Base-by-base conservation (phyloP, 2,329 filamentous ascomycete genomes). In the Pseudocercospora eumusae region DNA sequence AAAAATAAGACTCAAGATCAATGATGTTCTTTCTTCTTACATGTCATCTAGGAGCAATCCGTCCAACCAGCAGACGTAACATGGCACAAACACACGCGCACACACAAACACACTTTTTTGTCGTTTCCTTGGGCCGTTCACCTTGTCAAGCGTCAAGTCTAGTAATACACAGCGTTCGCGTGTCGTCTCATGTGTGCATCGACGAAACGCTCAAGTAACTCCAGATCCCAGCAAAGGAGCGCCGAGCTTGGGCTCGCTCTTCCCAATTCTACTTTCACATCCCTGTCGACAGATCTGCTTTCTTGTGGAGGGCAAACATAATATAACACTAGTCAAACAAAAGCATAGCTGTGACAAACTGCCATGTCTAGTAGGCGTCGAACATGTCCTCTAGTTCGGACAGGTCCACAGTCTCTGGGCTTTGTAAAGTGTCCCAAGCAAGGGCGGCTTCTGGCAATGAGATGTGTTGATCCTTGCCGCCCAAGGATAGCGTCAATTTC, bases 321-420 rank as follows among this genome's bases (percentile, higher is more conserved):
- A 52, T 52, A 10, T n/a, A 52, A 52, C 47, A 52, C 47, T 52
- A 52, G 31, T 52, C 52, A 33, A 23, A 40, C 52, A 54, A 54
- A 21, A 13, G 13, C 31, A 23, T 40, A 15, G 31, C 52, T 10
- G n/a, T 18, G 28, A 18, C 59, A 25, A 52, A n/a, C n/a, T 31
- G 21, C 53, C 20, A n/a, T 27, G 56, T 40, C 52, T 69, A 75
- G 53, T 74, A 76, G 33, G 68, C 88, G 73, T 90, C 88, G 71
- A 97, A 85, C 75, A 97, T 84, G 70, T 90, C 87, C 73, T 98
- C 93, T 23, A 98, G 86, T 81, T 99, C 95, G 52, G 96, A 92
- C 54, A 98, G 85, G 75, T 96, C 92, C 69, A 98, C 88, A 67
- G 87, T 90, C 79, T 98, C 95, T 1, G 93, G 92, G 74, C 88